Evolutionary conservation across 176 grass and related monocot species (phyloP).

Genomic region (Avena eriantha): DNA sequence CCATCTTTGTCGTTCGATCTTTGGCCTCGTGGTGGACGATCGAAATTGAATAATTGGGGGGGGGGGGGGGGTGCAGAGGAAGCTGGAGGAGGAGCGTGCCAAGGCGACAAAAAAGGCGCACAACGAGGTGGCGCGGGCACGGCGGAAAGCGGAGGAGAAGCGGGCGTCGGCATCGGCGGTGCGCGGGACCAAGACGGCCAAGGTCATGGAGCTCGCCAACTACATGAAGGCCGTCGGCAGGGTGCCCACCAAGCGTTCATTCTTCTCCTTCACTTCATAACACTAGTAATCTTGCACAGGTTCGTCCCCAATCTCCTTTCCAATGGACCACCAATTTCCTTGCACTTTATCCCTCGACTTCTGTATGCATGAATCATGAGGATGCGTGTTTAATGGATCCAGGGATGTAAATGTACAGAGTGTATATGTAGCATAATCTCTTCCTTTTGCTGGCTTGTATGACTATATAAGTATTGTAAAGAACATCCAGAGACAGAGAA

Average conservation of each 20-base stretch:
- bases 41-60: neutral
- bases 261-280: slow-evolving; percentile 57
- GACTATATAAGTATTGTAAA: neutral
- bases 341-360: neutral
- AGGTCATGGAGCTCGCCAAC: slow-evolving; percentile 63
- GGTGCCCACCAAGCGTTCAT: slow-evolving; percentile 64
- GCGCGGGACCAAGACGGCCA: slow-evolving; percentile 54
- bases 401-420: neutral
- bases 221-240: slow-evolving; percentile 72
- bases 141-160: slow-evolving; percentile 63
- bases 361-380: too few relatives aligned
- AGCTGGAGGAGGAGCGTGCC: slow-evolving; percentile 66
- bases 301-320: neutral
- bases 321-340: neutral
- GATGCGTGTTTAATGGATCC: too few relatives aligned
- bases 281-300: too few relatives aligned
- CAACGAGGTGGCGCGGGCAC: slow-evolving; percentile 58
- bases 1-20: neutral
- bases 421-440: neutral
- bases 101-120: slow-evolving; percentile 76
- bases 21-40: neutral
- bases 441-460: neutral
- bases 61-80: slow-evolving; percentile 43
- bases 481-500: neutral
- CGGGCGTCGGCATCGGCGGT: slow-evolving; percentile 66